Base-by-base conservation (phyloP, 78 protist genomes). In the Blattamonas nauphoetae region DNA sequence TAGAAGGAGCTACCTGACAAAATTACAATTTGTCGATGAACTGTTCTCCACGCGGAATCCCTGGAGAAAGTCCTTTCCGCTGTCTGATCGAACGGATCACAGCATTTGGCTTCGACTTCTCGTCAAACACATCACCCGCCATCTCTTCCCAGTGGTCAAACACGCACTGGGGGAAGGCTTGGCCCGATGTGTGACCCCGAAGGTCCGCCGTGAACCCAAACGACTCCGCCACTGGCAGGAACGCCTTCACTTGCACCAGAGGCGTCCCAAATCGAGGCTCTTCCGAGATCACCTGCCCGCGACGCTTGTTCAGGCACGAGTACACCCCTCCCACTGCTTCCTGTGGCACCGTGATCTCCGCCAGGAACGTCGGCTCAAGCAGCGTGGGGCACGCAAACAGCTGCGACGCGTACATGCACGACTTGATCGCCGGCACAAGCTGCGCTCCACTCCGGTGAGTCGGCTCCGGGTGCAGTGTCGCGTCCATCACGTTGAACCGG, bases 141-240 rank as follows among this genome's bases (percentile, higher is more conserved):
- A 96, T n/a, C n/a, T n/a, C n/a, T n/a, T n/a, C n/a, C n/a, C n/a
- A n/a, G n/a, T n/a, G n/a, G n/a, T n/a, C n/a, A n/a, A n/a, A n/a
- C n/a, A 95, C 96, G 63, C 95, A 87, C 93, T 98, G 99, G 44
- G 98, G 99, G 98, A 97, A 98, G 78, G 99, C 99, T 92, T 96
- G 95, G 89, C 99, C 99, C 32, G 94, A 92, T 45, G 99, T 98
- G 92, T 91, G 85, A 29, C 96, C 81, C 78, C 99, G 96, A 21
- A 98, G 95, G 86, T 94, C 99, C 81, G 97, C 94, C 38, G 96
- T 94, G 97, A 98, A 95, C 45, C 99, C 99, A 97, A 98, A 98
- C 11, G 99, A 97, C 92, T 97, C 99, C 45, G 86, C 64, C 88
- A 98, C 99, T 45, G 99, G 99, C 80, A 98, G 85, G 91, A 94